Base-by-base conservation (phyloP, 441 rosid species). In the Lepidium campestre region DNA sequence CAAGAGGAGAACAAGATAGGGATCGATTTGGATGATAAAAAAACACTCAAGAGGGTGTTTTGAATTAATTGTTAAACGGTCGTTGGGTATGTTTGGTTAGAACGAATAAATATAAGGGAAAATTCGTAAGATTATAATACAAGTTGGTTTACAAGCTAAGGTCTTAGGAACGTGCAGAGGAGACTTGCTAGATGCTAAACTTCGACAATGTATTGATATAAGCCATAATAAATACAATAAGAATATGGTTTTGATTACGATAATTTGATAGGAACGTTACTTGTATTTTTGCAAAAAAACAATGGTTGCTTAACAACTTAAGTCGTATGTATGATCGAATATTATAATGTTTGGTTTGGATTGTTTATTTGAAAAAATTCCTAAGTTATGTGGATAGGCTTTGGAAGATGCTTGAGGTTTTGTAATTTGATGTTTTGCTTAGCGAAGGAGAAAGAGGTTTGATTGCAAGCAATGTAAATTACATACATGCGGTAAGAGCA, bases 161-260 rank as follows among this genome's bases (percentile, higher is more conserved):
- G 62, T 66, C 39, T 46, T 19, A 64, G 18, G 58, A 45, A 60
- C 64, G 40, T 61, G 65, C 18, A 67, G 49, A 67, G 49, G 47
- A 58, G 57, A 42, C 57, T 65, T 58, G 36, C 9, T 31, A 58
- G 76, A 66, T 72, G 76, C 76, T 57, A 57, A 62, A 59, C 62
- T 2, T 50, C 23, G 1, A 9, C 7, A 48, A 39, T 5, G 27
- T 15, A 11, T 50, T 40, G 4, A 19, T 34, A 11, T 36, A 54
- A 46, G 12, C 45, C 35, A 29, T 23, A 6, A 36, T 36, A 1
- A 14, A 1, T 4, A 14, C n/a, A n/a, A 42, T 14, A 59, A 7
- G 17, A 69, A 52, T 29, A n/a, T 42, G 41, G 11, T 14, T 10
- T 36, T 44, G 29, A 47, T 12, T n/a, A 39, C 4, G 18, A 4